Evolutionary conservation across 1,284 basidiomycete species (phyloP).

Genomic region (Cronartium ribicola): DNA sequence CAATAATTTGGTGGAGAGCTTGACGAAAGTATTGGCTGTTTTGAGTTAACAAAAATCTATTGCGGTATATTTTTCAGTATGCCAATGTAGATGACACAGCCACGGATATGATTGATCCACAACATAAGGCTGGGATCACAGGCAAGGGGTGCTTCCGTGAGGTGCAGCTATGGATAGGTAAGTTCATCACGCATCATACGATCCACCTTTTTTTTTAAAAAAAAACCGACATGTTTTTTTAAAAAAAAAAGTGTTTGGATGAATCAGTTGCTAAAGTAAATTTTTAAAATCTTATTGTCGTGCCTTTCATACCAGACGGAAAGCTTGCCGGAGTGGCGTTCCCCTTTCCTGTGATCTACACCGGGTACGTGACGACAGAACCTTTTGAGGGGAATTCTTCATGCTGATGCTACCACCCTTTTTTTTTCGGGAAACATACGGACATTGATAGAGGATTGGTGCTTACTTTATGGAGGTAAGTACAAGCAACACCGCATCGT

Average conservation of each 20-base stretch:
- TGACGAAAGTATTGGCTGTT: neutral
- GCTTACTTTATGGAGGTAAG: conserved; percentile 62
- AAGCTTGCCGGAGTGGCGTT: conserved; percentile 69
- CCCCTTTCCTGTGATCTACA: conserved; percentile 73
- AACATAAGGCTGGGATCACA: conserved; percentile 53
- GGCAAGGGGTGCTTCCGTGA: conserved; percentile 71
- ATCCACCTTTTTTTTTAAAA: no score
- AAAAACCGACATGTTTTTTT: no score
- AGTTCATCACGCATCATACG: neutral
- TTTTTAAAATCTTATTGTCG: no score
- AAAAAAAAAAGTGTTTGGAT: neutral
- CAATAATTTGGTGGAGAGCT: conserved; percentile 1
- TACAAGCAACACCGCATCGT: neutral
- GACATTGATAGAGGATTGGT: conserved; percentile 57
- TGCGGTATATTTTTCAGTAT: conserved; percentile 57
- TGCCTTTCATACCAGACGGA: conserved; percentile 53
- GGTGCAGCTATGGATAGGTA: conserved; percentile 65
- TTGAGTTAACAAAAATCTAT: no score
- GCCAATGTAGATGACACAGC: conserved; percentile 65
- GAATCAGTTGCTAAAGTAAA: neutral
- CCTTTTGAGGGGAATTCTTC: no score
- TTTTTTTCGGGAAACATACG: no score
- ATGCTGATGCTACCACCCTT: no score
- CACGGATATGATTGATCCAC: conserved; percentile 58
- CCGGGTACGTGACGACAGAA: conserved; percentile 54